Evolutionary conservation across 352 stramenopile genomes (phyloP).

Genomic region (Phytophthora fragariaefolia): DNA sequence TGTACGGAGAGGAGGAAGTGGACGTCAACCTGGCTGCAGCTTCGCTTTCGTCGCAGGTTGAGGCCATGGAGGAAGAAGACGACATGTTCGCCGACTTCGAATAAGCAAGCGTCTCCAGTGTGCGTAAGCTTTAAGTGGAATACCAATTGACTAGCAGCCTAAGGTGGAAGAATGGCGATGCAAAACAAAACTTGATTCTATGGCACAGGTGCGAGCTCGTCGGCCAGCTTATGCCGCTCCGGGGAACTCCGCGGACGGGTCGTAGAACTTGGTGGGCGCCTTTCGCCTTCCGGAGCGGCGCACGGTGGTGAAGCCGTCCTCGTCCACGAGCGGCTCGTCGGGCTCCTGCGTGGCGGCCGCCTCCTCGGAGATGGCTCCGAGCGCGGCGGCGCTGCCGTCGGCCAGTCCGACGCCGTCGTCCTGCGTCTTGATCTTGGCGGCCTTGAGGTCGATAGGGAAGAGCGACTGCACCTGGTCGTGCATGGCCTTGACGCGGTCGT

Average conservation of each 20-base stretch:
- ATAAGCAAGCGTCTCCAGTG: conserved; percentile 33
- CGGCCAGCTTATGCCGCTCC: conserved; percentile 62
- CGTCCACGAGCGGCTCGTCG: conserved; percentile 50
- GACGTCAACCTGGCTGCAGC: conserved; percentile 53
- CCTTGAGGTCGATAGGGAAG: conserved; percentile 84
- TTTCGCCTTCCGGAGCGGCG: conserved; percentile 76
- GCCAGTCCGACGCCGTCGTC: conserved; percentile 37
- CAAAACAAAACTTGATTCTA: conserved; percentile 38
- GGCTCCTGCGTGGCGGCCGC: conserved; percentile 28
- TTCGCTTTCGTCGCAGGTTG: conserved; percentile 65
- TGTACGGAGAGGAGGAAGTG: conserved; percentile 66
- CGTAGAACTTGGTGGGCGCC: conserved; percentile 73
- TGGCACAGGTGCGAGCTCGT: conserved; percentile 22
- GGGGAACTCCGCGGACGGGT: conserved; percentile 77
- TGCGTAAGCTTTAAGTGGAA: conserved; percentile 7
- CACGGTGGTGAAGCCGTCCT: conserved; percentile 80
- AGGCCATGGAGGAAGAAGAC: conserved; percentile 72
- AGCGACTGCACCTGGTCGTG: conserved; percentile 78
- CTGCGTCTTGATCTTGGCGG: conserved; percentile 63
- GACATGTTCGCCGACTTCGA: conserved; percentile 89
- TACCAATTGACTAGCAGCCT: conserved; percentile 2
- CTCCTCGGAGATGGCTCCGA: conserved; percentile 46
- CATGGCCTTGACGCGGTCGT: conserved; percentile 67
- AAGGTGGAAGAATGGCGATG: conserved; percentile 4
- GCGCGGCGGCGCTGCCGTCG: conserved; percentile 16